Percentiles rank a stretch among this genome's conserved stretches.
phyloP scores from a whole-genome alignment of 495 filamentous ascomycete species.

The Diplogelasinospora grovesii region DNA sequence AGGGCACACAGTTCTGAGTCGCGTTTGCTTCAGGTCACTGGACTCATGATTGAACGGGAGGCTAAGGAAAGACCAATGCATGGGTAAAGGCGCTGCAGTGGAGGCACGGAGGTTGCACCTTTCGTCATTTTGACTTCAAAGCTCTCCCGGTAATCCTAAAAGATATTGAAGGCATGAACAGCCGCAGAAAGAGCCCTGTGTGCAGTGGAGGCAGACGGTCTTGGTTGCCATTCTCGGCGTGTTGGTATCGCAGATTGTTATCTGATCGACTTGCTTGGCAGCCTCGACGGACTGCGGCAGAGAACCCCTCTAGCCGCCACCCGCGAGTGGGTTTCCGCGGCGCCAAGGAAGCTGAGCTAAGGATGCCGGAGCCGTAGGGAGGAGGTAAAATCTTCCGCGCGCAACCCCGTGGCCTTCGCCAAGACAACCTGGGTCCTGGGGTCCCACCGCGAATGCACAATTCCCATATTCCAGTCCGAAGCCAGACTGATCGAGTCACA shows the following conservation, averaged over 20 bases:
- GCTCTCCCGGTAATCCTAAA: conserved; percentile 12
- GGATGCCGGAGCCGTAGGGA: conserved; percentile 15
- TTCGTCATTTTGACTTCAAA: conserved; percentile 4
- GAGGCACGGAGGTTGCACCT: conserved; percentile 9
- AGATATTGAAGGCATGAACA: conserved; percentile 12
- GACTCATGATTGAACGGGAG: conserved; percentile 8
- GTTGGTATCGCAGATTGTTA: conserved; percentile 24
- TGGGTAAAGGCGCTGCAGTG: no score
- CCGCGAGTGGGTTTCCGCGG: no score
- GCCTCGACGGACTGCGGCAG: conserved; percentile 18
- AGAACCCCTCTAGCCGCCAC: conserved; percentile 19
- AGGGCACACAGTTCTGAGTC: conserved; percentile 11
- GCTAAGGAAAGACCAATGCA: conserved; percentile 8
- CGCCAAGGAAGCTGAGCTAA: conserved; percentile 18
- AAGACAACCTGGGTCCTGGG: conserved; percentile 10
- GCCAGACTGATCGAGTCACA: conserved; percentile 2
- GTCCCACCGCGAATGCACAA: conserved; percentile 7
- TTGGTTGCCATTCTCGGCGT: conserved; percentile 18
- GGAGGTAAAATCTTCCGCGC: conserved; percentile 19
- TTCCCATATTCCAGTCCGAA: conserved; percentile 5
- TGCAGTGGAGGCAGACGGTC: conserved; percentile 17
- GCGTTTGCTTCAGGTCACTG: conserved; percentile 7
- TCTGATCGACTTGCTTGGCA: conserved; percentile 23
- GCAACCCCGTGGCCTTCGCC: conserved; percentile 8
- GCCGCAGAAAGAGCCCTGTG: conserved; percentile 17